Percentiles rank a stretch among this genome's conserved stretches.
phyloP scores from a whole-genome alignment of 2,329 filamentous ascomycete species.

The Chrysoporthe puriensis region DNA sequence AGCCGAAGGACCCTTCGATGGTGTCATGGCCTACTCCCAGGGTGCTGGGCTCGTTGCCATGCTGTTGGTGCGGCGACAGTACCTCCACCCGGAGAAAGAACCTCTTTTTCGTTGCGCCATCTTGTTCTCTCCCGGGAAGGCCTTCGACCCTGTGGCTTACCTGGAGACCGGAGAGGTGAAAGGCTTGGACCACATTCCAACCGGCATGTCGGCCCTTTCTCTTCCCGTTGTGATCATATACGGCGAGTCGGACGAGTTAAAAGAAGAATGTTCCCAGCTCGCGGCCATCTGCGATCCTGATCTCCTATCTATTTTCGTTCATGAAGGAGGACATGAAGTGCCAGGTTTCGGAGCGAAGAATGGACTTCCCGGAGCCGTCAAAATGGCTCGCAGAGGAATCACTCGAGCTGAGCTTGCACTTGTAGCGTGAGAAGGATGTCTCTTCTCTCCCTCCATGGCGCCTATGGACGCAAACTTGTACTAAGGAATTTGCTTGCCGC shows the following conservation, averaged over 20 bases:
- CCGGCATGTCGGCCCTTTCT: not conserved
- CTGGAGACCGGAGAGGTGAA: conserved; percentile 1
- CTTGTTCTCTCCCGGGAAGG: conserved; percentile 2
- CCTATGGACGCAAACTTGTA: too few species aligned
- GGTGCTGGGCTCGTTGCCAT: conserved; percentile 3
- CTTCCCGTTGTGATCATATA: conserved; percentile 7
- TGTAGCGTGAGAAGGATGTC: not conserved
- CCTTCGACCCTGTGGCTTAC: not conserved
- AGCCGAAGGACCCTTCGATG: conserved; percentile 7
- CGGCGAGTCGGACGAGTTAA: not conserved
- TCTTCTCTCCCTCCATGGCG: too few species aligned
- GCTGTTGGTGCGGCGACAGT: conserved; percentile 6
- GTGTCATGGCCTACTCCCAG: conserved; percentile 12
- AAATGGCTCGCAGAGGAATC: conserved; percentile 3
- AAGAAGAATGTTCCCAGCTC: not conserved
- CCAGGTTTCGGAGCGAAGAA: not conserved
- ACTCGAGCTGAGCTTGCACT: conserved; percentile 1
- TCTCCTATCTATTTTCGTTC: conserved; percentile 4
- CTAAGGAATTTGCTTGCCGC: too few species aligned
- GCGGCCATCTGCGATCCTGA: not conserved
- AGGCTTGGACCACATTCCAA: not conserved
- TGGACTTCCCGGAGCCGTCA: not conserved
- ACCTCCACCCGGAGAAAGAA: not conserved
- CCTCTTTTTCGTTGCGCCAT: conserved; percentile 5
- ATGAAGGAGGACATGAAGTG: conserved; percentile 7